Evolutionary conservation across 163 green algal genomes (phyloP).

Genomic region (Scenedesmus sp.): DNA sequence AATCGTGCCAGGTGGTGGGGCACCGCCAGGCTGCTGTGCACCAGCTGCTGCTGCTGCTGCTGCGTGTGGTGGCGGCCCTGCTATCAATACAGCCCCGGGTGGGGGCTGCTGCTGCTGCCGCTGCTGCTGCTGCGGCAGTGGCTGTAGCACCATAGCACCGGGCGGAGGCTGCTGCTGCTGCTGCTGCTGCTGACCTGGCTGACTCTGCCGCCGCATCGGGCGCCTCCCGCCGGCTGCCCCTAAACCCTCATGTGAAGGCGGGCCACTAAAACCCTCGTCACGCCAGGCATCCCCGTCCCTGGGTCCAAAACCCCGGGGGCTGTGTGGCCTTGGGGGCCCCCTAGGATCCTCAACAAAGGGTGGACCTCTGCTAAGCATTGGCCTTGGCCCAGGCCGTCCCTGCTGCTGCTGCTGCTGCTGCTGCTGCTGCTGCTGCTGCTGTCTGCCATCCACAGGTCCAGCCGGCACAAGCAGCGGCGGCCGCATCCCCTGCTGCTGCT

Average conservation of each 20-base stretch:
- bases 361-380: background rate
- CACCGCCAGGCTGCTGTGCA: background rate
- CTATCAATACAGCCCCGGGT: background rate
- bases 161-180: background rate
- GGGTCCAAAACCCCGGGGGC: background rate
- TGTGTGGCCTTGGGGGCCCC: background rate
- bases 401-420: constrained; percentile 31
- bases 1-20: background rate
- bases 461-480: background rate
- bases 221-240: background rate
- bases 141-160: background rate
- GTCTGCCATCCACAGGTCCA: background rate
- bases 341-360: background rate
- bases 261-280: background rate
- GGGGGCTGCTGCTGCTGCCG: background rate
- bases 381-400: background rate
- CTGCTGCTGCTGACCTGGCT: constrained; percentile 24
- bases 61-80: background rate
- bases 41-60: background rate
- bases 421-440: constrained; percentile 7
- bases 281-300: background rate
- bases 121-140: background rate
- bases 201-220: background rate
- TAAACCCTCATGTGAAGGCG: background rate
- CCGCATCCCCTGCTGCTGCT: background rate